Evolutionary conservation across 2,329 filamentous ascomycete species (phyloP), one percentile per base, ranked within the genome.

Genomic region (Pseudogymnoascus sp.): DNA sequence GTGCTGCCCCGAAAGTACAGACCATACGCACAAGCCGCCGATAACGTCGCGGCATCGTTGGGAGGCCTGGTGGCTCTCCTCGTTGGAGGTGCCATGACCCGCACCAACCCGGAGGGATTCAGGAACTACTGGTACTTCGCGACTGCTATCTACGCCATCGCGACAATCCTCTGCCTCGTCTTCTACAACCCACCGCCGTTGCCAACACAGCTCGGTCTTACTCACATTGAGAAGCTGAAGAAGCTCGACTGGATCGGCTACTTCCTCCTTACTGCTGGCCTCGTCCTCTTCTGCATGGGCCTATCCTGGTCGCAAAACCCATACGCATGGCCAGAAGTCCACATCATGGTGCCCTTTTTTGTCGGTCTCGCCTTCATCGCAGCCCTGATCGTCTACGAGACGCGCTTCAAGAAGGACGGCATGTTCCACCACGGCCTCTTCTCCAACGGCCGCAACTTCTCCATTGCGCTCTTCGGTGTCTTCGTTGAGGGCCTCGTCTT

Each of bases 351-450:
- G 0, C 72, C 75, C 3, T 78, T 78, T 65, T 67, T 72, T 28
- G 65, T 76, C 19, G 74, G 76, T 6, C 59, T 76, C 1, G 66
- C 66, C 69, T 37, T 68, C 2, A 46, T 61, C 5, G 31, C 64
- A 6, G 67, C 33, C 4, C 68, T 77, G 6, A 65, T 70, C n/a
- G 66, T 71, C 16, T 78, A 77, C 65, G 76, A 77, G 66, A 69
- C 66, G 0, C 69, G 62, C 43, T 69, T 72, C 65, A 76, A 75
- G 66, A 73, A 68, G 38, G 75, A 78, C 61, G 76, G 76, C 41
- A 73, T 78, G 72, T 76, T 78, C 63, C 75, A 78, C 63, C 75
- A 78, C 63, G 73, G 70, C 1, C 71, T 78, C 1, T 78, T 77
- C 68, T 63, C 37, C 1, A 62, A 66, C 26, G 70, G 72, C 61